Percentiles rank a stretch among this genome's conserved stretches.
These are phyloP conservation scores for Mesembryanthemum crystallinum DNA, from an alignment of 148 eudicot genomes.

Conservation along the genomic window DNA sequence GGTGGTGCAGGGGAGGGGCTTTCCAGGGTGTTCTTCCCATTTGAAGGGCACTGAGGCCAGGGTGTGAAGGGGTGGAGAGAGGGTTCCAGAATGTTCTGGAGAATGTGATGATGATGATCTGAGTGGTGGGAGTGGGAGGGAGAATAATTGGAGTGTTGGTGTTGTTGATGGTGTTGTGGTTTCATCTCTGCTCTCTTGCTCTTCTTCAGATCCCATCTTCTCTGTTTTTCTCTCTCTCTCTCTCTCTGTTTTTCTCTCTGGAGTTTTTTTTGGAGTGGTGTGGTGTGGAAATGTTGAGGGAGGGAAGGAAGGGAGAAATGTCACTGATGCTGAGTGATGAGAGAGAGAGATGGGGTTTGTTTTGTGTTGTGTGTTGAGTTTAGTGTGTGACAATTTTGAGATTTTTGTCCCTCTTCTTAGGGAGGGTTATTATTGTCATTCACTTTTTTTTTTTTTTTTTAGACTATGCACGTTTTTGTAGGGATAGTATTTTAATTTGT, in stretches of 20 bases:
- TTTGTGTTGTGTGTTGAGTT: neutral
- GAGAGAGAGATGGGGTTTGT: neutral
- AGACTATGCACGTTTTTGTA: constrained; percentile 15
- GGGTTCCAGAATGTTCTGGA: constrained; percentile 33
- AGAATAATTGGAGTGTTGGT: constrained; percentile 25
- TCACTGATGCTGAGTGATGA: no score
- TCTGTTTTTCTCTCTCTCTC: no score
- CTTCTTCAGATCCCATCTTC: constrained; percentile 36
- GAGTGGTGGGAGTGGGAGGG: constrained; percentile 18
- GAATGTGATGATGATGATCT: no score
- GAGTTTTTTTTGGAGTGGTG: neutral
- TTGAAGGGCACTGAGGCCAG: constrained; percentile 66
- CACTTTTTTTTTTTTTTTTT: neutral
- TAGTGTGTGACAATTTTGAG: neutral
- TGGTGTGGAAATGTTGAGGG: neutral
- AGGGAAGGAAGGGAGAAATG: neutral
- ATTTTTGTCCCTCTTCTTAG: constrained; percentile 14
- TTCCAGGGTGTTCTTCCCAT: constrained; percentile 89
- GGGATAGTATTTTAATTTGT: neutral
- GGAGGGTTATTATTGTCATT: neutral
- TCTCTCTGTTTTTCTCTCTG: no score
- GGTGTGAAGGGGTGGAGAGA: constrained; percentile 57
- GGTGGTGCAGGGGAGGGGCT: constrained; percentile 54
- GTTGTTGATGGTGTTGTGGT: constrained; percentile 15
- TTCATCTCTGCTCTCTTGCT: neutral